phyloP scores from a whole-genome alignment of 345 rosid genomes.

The Aquilaria sinensis region DNA sequence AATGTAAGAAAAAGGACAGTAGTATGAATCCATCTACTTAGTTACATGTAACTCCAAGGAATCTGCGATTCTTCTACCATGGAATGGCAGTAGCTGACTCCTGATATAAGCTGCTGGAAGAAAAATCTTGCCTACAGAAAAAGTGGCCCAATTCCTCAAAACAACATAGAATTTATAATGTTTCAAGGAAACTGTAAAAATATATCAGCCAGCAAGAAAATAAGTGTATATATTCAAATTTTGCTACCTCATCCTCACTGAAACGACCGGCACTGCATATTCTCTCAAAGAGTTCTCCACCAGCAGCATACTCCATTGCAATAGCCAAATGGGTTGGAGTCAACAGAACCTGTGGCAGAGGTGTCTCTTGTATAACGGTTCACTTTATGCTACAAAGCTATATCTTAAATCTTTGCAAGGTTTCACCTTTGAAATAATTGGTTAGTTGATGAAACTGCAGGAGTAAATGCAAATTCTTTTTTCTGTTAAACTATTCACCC shows the following conservation, averaged over 20 bases:
- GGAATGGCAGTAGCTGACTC: slow-evolving; percentile 87
- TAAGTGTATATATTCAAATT: not conserved
- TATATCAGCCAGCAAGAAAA: not conserved
- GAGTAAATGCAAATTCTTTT: too few relatives aligned
- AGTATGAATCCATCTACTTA: too few relatives aligned
- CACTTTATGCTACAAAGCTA: too few relatives aligned
- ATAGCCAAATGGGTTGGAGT: slow-evolving; percentile 80
- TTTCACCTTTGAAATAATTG: not conserved
- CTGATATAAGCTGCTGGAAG: slow-evolving; percentile 87
- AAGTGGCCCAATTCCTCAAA: not conserved
- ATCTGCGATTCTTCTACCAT: slow-evolving; percentile 36
- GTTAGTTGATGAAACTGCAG: not conserved
- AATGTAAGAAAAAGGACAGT: not conserved
- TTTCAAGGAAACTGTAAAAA: too few relatives aligned
- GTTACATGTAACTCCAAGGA: not conserved
- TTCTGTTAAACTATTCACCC: too few relatives aligned
- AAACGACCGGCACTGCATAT: slow-evolving; percentile 85
- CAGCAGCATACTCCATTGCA: slow-evolving; percentile 88
- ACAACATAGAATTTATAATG: not conserved
- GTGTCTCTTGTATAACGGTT: not conserved
- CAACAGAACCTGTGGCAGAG: slow-evolving; percentile 45
- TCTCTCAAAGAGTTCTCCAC: slow-evolving; percentile 80
- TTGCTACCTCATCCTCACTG: slow-evolving; percentile 79
- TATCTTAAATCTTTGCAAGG: not conserved
- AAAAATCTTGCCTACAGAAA: slow-evolving; percentile 60